Percentiles rank a stretch among this genome's conserved stretches.
phyloP scores from a whole-genome alignment of 148 eudicot genomes.

The Chenopodium quinoa region DNA sequence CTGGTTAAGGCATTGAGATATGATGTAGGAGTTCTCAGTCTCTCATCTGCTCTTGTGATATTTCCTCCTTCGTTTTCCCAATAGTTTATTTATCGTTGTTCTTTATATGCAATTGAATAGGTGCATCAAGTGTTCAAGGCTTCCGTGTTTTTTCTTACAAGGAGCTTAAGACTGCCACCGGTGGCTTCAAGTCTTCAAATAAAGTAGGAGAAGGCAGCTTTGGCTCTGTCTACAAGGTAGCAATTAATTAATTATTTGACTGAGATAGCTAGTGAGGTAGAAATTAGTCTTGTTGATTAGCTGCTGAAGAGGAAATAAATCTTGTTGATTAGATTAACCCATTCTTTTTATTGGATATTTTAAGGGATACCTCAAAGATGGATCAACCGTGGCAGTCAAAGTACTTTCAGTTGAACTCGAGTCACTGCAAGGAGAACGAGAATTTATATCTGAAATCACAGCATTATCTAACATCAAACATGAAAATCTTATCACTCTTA shows the following conservation, averaged over 20 bases:
- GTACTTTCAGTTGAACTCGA: slow-evolving; percentile 55
- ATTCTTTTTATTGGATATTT: slow-evolving; percentile 5
- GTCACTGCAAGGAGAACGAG: slow-evolving; percentile 65
- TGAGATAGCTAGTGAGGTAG: background rate
- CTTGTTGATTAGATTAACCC: background rate
- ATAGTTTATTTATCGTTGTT: background rate
- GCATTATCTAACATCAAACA: slow-evolving; percentile 54
- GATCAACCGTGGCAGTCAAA: slow-evolving; percentile 56
- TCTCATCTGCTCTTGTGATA: background rate
- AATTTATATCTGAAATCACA: slow-evolving; percentile 62
- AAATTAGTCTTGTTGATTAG: background rate
- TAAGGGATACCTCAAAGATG: slow-evolving; percentile 59
- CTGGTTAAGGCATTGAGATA: background rate
- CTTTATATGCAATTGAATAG: background rate
- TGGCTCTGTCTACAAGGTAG: slow-evolving; percentile 66
- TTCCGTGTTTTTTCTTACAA: slow-evolving; percentile 25
- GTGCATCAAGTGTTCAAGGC: slow-evolving; percentile 3
- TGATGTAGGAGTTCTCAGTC: background rate
- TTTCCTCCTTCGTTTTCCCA: background rate
- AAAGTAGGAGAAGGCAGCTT: slow-evolving; percentile 68
- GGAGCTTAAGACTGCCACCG: slow-evolving; percentile 50
- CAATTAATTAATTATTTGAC: background rate
- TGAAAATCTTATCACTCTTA: slow-evolving; percentile 60
- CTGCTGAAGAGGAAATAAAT: background rate
- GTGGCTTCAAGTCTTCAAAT: slow-evolving; percentile 39